These are phyloP conservation scores for Jamesozyma lodderae DNA, from an alignment of 805 yeast genomes.

Conservation along the genomic window DNA sequence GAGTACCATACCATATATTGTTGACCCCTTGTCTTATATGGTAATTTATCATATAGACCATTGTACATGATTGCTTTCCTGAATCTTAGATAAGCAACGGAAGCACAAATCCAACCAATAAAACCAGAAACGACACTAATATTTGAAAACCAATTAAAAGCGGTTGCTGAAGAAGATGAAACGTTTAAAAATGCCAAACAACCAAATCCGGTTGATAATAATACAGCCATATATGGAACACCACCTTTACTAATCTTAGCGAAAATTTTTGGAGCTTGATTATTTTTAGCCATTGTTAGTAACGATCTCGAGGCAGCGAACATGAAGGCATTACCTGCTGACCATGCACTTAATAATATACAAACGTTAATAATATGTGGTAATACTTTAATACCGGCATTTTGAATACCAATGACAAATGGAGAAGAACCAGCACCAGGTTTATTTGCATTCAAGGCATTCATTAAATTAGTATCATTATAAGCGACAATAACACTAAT, in stretches of 20 bases:
- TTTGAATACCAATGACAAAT: slow-evolving; percentile 54
- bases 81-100: slow-evolving; percentile 49
- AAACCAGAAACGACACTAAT: slow-evolving; percentile 61
- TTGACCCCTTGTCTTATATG: slow-evolving; percentile 48
- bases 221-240: slow-evolving; percentile 39
- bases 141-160: slow-evolving; percentile 57
- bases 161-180: slow-evolving; percentile 43
- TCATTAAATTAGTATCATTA: slow-evolving; percentile 40
- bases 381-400: slow-evolving; percentile 50
- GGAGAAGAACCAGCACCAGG: slow-evolving; percentile 59
- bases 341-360: slow-evolving; percentile 50
- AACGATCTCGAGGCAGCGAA: slow-evolving; percentile 49
- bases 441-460: slow-evolving; percentile 40
- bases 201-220: slow-evolving; percentile 23
- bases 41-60: slow-evolving; percentile 44
- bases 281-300: slow-evolving; percentile 35
- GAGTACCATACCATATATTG: slow-evolving; percentile 52
- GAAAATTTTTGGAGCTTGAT: slow-evolving; percentile 42
- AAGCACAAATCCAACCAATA: slow-evolving; percentile 50
- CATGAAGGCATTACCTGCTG: slow-evolving; percentile 42
- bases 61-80: slow-evolving; percentile 54
- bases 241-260: slow-evolving; percentile 43
- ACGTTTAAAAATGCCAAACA: slow-evolving; percentile 47
- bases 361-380: slow-evolving; percentile 56
- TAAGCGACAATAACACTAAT: slow-evolving; percentile 54